These are phyloP conservation scores for Neolentinus lepideus DNA, from an alignment of 1,284 basidiomycete species.

Conservation along the genomic window DNA sequence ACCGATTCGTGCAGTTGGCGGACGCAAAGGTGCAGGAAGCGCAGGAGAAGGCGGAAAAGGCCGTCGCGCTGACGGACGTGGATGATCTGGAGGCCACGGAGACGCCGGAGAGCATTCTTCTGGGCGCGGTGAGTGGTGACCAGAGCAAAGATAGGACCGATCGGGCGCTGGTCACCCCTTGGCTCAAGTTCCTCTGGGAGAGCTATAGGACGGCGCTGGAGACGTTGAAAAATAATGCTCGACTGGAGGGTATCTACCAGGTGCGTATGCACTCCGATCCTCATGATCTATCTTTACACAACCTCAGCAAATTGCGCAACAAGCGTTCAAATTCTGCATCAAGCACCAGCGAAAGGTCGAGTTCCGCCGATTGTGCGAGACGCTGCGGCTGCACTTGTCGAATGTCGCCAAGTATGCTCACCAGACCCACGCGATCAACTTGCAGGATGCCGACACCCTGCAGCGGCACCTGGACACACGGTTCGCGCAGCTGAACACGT, in stretches of 20 bases:
- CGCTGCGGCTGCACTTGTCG: conserved; percentile 89
- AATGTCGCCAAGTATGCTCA: conserved; percentile 96
- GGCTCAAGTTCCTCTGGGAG: conserved; percentile 99
- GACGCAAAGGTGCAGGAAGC: conserved; percentile 87
- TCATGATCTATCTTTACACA: conserved; percentile 6
- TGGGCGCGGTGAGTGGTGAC: conserved; percentile 85
- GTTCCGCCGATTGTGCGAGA: conserved; percentile 96
- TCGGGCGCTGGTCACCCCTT: conserved; percentile 91
- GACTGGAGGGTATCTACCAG: conserved; percentile 94
- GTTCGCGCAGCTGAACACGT: conserved; percentile 96
- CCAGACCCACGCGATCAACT: conserved; percentile 96
- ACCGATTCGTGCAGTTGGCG: conserved; percentile 81
- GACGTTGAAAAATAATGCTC: conserved; percentile 94
- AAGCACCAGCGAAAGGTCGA: conserved; percentile 94
- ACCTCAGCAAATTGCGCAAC: conserved; percentile 85
- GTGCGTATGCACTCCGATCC: conserved; percentile 31
- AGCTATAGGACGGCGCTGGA: conserved; percentile 95
- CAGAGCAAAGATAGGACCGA: conserved; percentile 96
- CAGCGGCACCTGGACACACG: conserved; percentile 97
- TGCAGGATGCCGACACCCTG: conserved; percentile 93
- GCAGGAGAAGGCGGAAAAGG: conserved; percentile 76
- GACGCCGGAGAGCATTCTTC: conserved; percentile 86
- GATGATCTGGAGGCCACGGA: conserved; percentile 90
- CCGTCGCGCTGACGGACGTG: conserved; percentile 62
- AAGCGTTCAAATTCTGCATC: conserved; percentile 96